Conservation (phyloP, 306 rosid species). For the Pueraria montana region DNA sequence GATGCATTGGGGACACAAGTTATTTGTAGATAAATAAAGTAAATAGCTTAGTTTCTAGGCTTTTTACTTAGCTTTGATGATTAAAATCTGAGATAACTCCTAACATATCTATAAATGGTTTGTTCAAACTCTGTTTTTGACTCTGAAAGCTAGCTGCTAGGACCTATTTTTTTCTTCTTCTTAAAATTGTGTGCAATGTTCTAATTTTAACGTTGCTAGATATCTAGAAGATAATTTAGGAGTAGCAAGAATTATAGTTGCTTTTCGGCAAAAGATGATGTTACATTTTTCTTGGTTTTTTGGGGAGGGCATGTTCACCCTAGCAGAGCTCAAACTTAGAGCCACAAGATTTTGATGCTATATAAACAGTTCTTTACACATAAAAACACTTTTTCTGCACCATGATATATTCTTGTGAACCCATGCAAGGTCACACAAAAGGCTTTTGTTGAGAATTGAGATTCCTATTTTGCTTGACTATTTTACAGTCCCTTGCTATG, state of each 20-base stretch:
- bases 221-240: constrained; percentile 18
- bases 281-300: not conserved
- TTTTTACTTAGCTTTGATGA: constrained; percentile 18
- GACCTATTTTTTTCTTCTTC: constrained; percentile 10
- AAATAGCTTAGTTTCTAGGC: not conserved
- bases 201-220: constrained; percentile 12
- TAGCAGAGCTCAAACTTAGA: constrained; percentile 23
- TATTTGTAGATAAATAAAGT: constrained; percentile 10
- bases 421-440: constrained; percentile 4
- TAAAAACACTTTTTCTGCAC: not conserved
- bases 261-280: constrained; percentile 10
- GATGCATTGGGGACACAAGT: constrained; percentile 19
- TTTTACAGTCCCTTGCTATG: constrained; percentile 22
- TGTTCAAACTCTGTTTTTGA: constrained; percentile 3
- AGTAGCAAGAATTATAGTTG: constrained; percentile 28
- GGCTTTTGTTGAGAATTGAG: constrained; percentile 6
- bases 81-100: constrained; percentile 13
- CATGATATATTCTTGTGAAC: constrained; percentile 6
- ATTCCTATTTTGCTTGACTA: constrained; percentile 37
- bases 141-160: constrained; percentile 26
- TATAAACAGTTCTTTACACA: not conserved
- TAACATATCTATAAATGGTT: constrained; percentile 26
- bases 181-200: not conserved
- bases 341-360: constrained; percentile 7
- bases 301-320: not conserved